These are phyloP conservation scores for Cyclotella atomus DNA, from an alignment of 108 stramenopile genomes.

Conservation along the genomic window DNA sequence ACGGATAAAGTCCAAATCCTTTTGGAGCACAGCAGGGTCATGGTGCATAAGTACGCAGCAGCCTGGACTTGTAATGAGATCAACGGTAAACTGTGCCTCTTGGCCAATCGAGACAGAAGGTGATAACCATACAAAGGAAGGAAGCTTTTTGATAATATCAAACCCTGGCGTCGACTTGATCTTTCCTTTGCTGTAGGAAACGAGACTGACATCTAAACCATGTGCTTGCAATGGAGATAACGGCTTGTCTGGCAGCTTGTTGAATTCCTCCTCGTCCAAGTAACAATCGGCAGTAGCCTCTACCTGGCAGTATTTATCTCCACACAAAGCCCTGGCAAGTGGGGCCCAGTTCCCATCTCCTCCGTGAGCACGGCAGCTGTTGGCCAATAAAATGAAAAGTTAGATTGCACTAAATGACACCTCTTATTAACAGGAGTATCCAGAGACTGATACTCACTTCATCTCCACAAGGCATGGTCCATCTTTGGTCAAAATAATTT, in stretches of 20 bases:
- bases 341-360: conserved; percentile 93
- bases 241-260: conserved; percentile 59
- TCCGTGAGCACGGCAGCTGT: conserved; percentile 93
- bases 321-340: conserved; percentile 69
- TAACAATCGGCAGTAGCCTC: conserved; percentile 82
- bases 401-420: too few species aligned
- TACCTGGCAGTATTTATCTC: conserved; percentile 80
- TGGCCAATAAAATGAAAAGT: too few species aligned
- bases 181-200: conserved; percentile 70
- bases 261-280: conserved; percentile 70
- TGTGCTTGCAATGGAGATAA: conserved; percentile 74
- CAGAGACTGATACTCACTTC: too few species aligned
- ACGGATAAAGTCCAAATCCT: conserved; percentile 83
- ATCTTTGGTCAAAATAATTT: conserved; percentile 78
- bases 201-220: conserved; percentile 74
- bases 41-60: conserved; percentile 77
- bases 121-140: conserved; percentile 75
- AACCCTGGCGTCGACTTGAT: conserved; percentile 78
- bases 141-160: conserved; percentile 73
- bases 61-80: conserved; percentile 77
- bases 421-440: too few species aligned
- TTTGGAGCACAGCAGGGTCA: conserved; percentile 57
- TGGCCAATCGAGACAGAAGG: conserved; percentile 61
- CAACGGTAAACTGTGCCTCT: conserved; percentile 74
- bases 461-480: conserved; percentile 95